A percentile compares a stretch with the other conserved stretches of the same genome.
These are phyloP conservation scores for Aleurites moluccanus DNA, from an alignment of 441 rosid genomes.

Conservation along the genomic window DNA sequence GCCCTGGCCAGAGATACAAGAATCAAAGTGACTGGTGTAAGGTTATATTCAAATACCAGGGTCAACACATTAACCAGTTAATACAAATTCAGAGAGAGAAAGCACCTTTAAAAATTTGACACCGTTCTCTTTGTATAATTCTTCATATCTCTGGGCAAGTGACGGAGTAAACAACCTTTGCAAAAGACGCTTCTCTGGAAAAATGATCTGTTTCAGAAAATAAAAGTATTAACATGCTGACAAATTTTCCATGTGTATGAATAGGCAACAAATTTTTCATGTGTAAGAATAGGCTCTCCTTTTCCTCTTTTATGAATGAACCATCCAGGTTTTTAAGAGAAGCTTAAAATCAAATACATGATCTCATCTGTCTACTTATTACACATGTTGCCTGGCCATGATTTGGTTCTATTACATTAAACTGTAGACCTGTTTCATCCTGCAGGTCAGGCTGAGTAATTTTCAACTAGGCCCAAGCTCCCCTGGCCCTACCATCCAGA, in stretches of 20 bases:
- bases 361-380: not conserved
- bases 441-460: too few relatives aligned
- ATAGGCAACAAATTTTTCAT: too few relatives aligned
- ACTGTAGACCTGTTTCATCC: too few relatives aligned
- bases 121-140: slow-evolving; percentile 75
- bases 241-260: not conserved
- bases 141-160: slow-evolving; percentile 79
- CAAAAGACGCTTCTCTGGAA: slow-evolving; percentile 80
- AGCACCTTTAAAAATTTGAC: slow-evolving; percentile 70
- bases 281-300: too few relatives aligned
- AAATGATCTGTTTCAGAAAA: slow-evolving; percentile 52
- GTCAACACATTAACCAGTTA: not conserved
- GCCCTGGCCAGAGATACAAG: slow-evolving; percentile 51
- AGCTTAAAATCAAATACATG: not conserved
- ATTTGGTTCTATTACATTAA: not conserved
- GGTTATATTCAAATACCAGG: not conserved
- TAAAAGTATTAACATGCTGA: slow-evolving; percentile 8
- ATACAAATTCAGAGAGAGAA: not conserved
- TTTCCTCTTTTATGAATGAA: not conserved
- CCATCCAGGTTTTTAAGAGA: not conserved
- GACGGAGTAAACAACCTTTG: slow-evolving; percentile 91
- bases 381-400: not conserved
- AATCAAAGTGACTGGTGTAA: slow-evolving; percentile 13
- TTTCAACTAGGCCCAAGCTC: too few relatives aligned
- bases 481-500: too few relatives aligned